Conservation (phyloP, 139 green algal genomes). For the Nannochloris sp. region DNA sequence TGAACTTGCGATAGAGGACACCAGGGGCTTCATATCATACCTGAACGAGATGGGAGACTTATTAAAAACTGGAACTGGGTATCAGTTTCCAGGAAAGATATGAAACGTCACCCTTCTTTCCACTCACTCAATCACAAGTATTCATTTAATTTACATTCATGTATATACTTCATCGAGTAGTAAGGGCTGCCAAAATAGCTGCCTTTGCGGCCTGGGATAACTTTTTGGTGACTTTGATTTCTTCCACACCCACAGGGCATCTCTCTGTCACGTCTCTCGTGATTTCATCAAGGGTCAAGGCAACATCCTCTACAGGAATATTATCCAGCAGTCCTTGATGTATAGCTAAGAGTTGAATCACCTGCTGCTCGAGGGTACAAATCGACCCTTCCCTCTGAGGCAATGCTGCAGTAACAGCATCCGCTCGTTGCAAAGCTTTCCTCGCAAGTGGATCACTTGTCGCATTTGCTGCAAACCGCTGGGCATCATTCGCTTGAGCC, state of each 20-base stretch:
- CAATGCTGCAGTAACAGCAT: constrained; percentile 16
- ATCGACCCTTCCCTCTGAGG: constrained; percentile 16
- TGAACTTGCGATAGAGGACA: constrained; percentile 45
- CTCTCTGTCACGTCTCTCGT: background rate
- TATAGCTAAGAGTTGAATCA: constrained; percentile 27
- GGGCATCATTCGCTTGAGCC: constrained; percentile 36
- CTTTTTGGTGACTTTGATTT: constrained; percentile 31
- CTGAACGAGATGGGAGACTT: constrained; percentile 74
- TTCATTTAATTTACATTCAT: background rate
- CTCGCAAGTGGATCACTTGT: constrained; percentile 6
- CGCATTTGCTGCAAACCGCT: constrained; percentile 17
- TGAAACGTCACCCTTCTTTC: background rate
- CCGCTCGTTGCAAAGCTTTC: constrained; percentile 25
- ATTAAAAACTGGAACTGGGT: constrained; percentile 52
- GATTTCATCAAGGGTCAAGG: constrained; percentile 7
- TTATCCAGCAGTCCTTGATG: constrained; percentile 23
- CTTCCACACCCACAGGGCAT: constrained; percentile 10
- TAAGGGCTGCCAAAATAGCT: constrained; percentile 28
- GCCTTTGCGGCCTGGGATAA: constrained; percentile 34
- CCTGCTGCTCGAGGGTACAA: constrained; percentile 14
- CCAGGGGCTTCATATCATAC: constrained; percentile 46
- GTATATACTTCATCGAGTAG: background rate
- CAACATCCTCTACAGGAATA: constrained; percentile 14
- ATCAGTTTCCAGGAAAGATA: constrained; percentile 9
- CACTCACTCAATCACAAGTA: background rate